These are phyloP conservation scores for Peronosclerospora sorghi DNA, from an alignment of 352 stramenopile genomes.

Conservation along the genomic window DNA sequence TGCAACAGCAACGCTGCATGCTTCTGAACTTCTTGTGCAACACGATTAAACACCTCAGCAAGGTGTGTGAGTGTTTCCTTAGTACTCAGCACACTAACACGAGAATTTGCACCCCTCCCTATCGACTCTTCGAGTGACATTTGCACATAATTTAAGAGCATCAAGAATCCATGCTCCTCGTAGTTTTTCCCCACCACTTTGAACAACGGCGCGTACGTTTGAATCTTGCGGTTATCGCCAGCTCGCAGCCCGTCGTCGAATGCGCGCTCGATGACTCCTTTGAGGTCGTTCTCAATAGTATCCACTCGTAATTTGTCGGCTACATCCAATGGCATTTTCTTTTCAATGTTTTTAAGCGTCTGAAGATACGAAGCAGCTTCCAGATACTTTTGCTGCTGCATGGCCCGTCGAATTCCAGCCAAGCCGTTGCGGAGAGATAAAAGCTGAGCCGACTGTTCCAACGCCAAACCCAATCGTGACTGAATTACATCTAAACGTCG, in stretches of 20 bases:
- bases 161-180: conserved; percentile 48
- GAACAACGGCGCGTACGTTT: conserved; percentile 68
- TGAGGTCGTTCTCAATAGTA: conserved; percentile 77
- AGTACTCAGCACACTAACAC: conserved; percentile 45
- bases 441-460: conserved; percentile 60
- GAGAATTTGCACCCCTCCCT: conserved; percentile 11
- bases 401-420: conserved; percentile 53
- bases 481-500: conserved; percentile 72
- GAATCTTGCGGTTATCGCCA: conserved; percentile 33
- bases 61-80: conserved; percentile 70
- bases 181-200: conserved; percentile 55
- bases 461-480: conserved; percentile 46
- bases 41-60: conserved; percentile 60
- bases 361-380: conserved; percentile 65
- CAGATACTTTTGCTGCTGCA: conserved; percentile 61
- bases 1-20: conserved; percentile 35
- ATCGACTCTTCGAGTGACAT: conserved; percentile 24
- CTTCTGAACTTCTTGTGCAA: conserved; percentile 56
- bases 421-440: conserved; percentile 73
- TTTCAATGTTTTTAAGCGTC: conserved; percentile 63
- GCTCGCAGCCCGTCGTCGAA: conserved; percentile 47
- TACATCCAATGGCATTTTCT: conserved; percentile 66
- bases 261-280: conserved; percentile 55
- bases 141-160: conserved; percentile 44
- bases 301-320: conserved; percentile 77